These are phyloP conservation scores for Miscanthus sacchariflorus DNA, from an alignment of 202 grass and related monocot species.

Conservation along the genomic window DNA sequence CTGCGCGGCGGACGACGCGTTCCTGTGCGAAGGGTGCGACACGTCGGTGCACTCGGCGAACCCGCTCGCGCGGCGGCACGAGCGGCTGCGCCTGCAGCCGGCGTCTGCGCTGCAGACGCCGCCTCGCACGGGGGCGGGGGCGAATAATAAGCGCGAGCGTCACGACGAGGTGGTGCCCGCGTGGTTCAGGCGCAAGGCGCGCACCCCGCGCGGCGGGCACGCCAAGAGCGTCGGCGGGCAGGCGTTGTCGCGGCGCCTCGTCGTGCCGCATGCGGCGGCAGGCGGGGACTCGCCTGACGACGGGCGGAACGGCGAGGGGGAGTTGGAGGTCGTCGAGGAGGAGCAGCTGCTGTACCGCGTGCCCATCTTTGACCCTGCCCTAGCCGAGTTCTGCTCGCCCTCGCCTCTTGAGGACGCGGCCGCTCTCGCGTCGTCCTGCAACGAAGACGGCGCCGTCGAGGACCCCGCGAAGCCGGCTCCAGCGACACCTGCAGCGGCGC, in stretches of 20 bases:
- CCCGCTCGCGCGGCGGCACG: slow-evolving; percentile 76
- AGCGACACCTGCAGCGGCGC: background rate
- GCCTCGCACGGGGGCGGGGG: background rate
- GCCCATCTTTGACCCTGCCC: slow-evolving; percentile 65
- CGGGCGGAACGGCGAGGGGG: slow-evolving; percentile 43
- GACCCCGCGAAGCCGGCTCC: slow-evolving; percentile 31
- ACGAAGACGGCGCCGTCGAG: slow-evolving; percentile 36
- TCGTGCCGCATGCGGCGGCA: slow-evolving; percentile 57
- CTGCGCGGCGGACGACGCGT: slow-evolving; percentile 88
- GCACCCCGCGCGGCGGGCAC: slow-evolving; percentile 64
- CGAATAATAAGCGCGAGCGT: background rate
- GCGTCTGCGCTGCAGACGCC: slow-evolving; percentile 10
- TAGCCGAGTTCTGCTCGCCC: slow-evolving; percentile 79
- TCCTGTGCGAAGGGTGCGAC: slow-evolving; percentile 90
- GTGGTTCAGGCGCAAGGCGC: slow-evolving; percentile 91
- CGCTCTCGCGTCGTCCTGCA: slow-evolving; percentile 16
- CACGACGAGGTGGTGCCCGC: slow-evolving; percentile 61
- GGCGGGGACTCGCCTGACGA: slow-evolving; percentile 56
- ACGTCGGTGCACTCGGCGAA: slow-evolving; percentile 93
- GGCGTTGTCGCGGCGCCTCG: slow-evolving; percentile 41
- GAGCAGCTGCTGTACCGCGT: slow-evolving; percentile 78
- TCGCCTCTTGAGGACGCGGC: slow-evolving; percentile 54
- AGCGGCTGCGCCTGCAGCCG: slow-evolving; percentile 54
- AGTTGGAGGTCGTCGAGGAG: slow-evolving; percentile 33
- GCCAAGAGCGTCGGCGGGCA: slow-evolving; percentile 22